A percentile compares a stretch with the other conserved stretches of the same genome.
These are phyloP conservation scores for Amanita pallidorosea DNA, from an alignment of 768 basidiomycete species.

Conservation along the genomic window DNA sequence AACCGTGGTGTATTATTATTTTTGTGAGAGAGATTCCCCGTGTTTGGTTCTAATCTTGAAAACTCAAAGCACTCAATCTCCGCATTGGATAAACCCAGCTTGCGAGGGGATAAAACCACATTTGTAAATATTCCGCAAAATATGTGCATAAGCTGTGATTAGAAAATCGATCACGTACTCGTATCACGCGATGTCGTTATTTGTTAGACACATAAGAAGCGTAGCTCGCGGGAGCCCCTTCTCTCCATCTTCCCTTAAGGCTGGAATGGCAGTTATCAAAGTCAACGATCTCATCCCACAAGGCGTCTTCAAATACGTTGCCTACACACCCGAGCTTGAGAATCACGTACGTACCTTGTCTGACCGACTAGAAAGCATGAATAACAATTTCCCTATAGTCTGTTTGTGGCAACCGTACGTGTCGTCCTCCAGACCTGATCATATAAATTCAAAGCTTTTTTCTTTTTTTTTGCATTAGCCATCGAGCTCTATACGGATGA, in stretches of 20 bases:
- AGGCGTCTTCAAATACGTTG: constrained; percentile 38
- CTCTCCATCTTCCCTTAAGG: not conserved
- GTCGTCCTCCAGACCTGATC: not conserved
- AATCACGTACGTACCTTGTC: constrained; percentile 34
- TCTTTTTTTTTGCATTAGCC: constrained; percentile 22
- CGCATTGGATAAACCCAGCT: too few relatives aligned
- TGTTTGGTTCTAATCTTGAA: not conserved
- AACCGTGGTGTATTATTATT: not conserved
- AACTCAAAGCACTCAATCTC: not conserved
- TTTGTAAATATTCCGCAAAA: too few relatives aligned
- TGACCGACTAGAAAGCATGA: too few relatives aligned
- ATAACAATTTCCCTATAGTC: too few relatives aligned
- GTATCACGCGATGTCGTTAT: not conserved
- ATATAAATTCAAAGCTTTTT: not conserved
- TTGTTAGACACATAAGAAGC: not conserved
- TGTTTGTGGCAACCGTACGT: constrained; percentile 58
- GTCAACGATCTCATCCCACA: constrained; percentile 28
- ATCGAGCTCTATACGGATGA: constrained; percentile 41
- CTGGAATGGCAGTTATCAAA: constrained; percentile 20
- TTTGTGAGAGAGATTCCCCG: not conserved
- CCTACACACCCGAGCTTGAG: constrained; percentile 53
- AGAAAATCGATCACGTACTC: too few relatives aligned
- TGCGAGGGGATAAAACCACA: too few relatives aligned
- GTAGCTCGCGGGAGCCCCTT: not conserved
- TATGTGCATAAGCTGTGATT: too few relatives aligned